Base-by-base conservation (phyloP, 2,329 filamentous ascomycete species). In the Daldinia sp. region DNA sequence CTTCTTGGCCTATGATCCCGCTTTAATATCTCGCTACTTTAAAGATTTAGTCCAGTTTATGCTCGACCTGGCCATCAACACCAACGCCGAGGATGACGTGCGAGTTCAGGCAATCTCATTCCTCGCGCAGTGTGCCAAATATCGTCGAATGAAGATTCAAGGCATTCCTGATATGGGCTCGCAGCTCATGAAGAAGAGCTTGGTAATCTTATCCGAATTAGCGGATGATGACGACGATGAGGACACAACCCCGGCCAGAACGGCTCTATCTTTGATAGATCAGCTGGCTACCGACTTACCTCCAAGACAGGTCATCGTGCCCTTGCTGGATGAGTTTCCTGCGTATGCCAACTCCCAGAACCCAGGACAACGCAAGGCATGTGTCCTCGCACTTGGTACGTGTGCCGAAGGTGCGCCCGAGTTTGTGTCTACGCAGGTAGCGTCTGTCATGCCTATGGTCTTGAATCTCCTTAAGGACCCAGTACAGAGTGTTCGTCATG, bases 401-500 rank as follows among this genome's bases (percentile, higher is more conserved):
- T 95, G 93, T 74, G 95, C 97, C 60, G 96, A 98, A 84, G 96
- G 96, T 74, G 95, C 96, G 33, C 96, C 96, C 15, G 96, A 99
- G 80, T 99, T 98, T 82, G 94, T 98, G 77, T 93, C 93, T 71
- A 97, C 94, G 20, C 96, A 99, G 82, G 88, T 98, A 70, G 87
- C 91, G 76, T 88, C 91, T 72, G 92, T 98, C 73, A 89, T 98
- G 79, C 96, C 96, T 55, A 86, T 93, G 74, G 90, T 98, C 66
- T 86, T 98, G 65, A 90, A 89, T 76, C 87, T 98, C 7, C 88
- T 99, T 42, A 87, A 93, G 78, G 96, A 99, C 78, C 85, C 88
- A n/a, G 92, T 97, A 73, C 86, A 89, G 73, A 90, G 90, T 74
- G 96, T 99, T 65, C 90, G 96, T 68, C 92, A 94, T 79, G 93